Evolutionary conservation across 2,329 filamentous ascomycete genomes (phyloP).

Genomic region (Pseudogymnoascus sp.): DNA sequence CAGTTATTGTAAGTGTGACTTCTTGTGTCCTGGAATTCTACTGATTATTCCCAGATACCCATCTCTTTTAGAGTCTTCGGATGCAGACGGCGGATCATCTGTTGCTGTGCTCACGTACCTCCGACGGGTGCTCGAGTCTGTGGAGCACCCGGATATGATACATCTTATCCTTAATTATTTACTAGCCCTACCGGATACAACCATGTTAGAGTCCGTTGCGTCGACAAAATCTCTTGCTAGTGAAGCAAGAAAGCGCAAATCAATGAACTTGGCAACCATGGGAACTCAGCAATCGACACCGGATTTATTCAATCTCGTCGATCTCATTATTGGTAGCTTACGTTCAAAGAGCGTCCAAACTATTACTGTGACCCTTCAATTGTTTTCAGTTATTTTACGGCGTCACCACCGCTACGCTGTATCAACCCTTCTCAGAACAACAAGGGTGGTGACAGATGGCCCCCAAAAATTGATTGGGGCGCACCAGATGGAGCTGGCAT

Average conservation of each 20-base stretch:
- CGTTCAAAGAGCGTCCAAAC: slow-evolving; percentile 82
- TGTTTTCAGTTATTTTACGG: slow-evolving; percentile 78
- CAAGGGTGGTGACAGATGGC: slow-evolving; percentile 46
- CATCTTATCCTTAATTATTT: slow-evolving; percentile 91
- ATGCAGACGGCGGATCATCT: slow-evolving; percentile 92
- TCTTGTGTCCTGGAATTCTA: neutral
- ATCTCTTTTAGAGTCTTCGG: slow-evolving; percentile 90
- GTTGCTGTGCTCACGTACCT: slow-evolving; percentile 94
- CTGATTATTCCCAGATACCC: slow-evolving; percentile 60
- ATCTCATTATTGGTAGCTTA: slow-evolving; percentile 80
- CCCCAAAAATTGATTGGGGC: slow-evolving; percentile 63
- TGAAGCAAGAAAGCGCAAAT: slow-evolving; percentile 74
- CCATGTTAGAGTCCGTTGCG: slow-evolving; percentile 37
- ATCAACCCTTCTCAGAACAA: slow-evolving; percentile 64
- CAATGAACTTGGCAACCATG: slow-evolving; percentile 76
- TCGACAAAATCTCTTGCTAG: slow-evolving; percentile 41
- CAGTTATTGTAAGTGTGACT: slow-evolving; percentile 68
- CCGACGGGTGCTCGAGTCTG: slow-evolving; percentile 77
- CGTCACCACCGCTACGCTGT: slow-evolving; percentile 84
- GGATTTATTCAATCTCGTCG: slow-evolving; percentile 84
- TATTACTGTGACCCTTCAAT: slow-evolving; percentile 77
- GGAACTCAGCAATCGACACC: slow-evolving; percentile 72
- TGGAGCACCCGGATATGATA: slow-evolving; percentile 90
- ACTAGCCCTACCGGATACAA: slow-evolving; percentile 64
- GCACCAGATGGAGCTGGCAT: slow-evolving; percentile 67